Evolutionary conservation across 768 basidiomycete genomes (phyloP).

Genomic region (Lyophyllum decastes): DNA sequence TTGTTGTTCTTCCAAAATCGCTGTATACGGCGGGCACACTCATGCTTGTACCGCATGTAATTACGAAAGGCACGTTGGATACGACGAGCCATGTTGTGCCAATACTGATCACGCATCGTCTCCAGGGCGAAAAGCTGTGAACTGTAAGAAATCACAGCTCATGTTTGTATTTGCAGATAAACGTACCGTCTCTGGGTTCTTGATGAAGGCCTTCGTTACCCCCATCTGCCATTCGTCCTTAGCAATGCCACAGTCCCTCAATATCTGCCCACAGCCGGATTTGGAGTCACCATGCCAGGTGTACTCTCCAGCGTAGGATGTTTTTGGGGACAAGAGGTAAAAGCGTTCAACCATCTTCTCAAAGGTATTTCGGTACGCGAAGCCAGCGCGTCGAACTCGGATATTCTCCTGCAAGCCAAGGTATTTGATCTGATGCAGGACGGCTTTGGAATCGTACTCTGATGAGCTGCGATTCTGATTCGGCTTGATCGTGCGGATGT

Average conservation of each 20-base stretch:
- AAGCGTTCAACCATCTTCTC: constrained; percentile 99
- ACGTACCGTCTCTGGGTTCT: constrained; percentile 95
- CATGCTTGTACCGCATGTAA: constrained; percentile 93
- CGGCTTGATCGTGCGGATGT: constrained; percentile 99
- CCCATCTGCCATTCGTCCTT: constrained; percentile 99
- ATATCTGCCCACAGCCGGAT: constrained; percentile 89
- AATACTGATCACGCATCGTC: constrained; percentile 98
- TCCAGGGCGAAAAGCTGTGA: constrained; percentile 92
- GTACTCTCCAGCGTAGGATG: constrained; percentile 98
- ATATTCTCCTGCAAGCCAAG: constrained; percentile 98
- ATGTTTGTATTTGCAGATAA: not conserved
- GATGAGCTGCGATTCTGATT: constrained; percentile 92
- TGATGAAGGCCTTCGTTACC: constrained; percentile 97
- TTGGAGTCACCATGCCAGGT: constrained; percentile 91
- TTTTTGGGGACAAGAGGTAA: constrained; percentile 91
- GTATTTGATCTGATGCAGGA: constrained; percentile 99
- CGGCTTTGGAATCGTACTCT: constrained; percentile 94
- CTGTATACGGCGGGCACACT: constrained; percentile 93
- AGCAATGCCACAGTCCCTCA: constrained; percentile 93
- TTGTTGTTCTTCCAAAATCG: constrained; percentile 99
- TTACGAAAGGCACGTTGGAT: constrained; percentile 97
- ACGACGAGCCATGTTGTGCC: constrained; percentile 99
- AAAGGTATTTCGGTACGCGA: constrained; percentile 97
- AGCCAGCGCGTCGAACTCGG: constrained; percentile 94
- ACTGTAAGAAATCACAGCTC: constrained; percentile 7